Evolutionary conservation across 805 yeast species (phyloP), one percentile per base, ranked within the genome.

Genomic region (Ogataea saltuana): DNA sequence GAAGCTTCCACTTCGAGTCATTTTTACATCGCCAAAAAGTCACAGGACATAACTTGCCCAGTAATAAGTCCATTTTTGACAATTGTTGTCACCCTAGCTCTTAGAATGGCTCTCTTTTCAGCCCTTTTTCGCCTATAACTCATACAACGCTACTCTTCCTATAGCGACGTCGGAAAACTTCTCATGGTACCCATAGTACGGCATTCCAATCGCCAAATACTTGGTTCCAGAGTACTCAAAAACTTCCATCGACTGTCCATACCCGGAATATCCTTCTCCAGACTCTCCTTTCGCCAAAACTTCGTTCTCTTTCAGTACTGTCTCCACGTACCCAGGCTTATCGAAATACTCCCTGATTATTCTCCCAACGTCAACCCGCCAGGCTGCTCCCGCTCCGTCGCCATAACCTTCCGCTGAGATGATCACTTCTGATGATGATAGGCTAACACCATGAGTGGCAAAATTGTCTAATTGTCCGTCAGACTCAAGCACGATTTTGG

Each of bases 351-450:
- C 25, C 1, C 40, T 16, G 9, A 59, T 28, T 15, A 54, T 22
- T 1, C 25, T 25, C 7, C 30, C 27, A 39, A 73, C 43, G 3
- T 60, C 42, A 1, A 75, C 42, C 26, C 54, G 51, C 72, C 80
- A 80, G 3, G 81, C 60, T 0, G 73, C 71, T 1, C 81, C 83
- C 42, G 58, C 57, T 2, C 75, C 76, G 21, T 55, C 55, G 13
- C 45, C 31, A 38, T 44, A 58, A 2, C 58, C 56, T 10, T 69
- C 71, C 13, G 62, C 63, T 1, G 78, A 64, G 2, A 75, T 52
- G 38, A 61, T 62, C 17, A 75, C 52, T 6, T 16, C 13, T 5
- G 29, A 23, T 3, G 11, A 17, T n/a, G 11, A 7, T 6, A 19
- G 12, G 6, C 10, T n/a, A 4, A 23, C 15, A 2, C 15, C 38